Base-by-base conservation (phyloP, 2,329 filamentous ascomycete species). In the Calcarisporium arbuscula region DNA sequence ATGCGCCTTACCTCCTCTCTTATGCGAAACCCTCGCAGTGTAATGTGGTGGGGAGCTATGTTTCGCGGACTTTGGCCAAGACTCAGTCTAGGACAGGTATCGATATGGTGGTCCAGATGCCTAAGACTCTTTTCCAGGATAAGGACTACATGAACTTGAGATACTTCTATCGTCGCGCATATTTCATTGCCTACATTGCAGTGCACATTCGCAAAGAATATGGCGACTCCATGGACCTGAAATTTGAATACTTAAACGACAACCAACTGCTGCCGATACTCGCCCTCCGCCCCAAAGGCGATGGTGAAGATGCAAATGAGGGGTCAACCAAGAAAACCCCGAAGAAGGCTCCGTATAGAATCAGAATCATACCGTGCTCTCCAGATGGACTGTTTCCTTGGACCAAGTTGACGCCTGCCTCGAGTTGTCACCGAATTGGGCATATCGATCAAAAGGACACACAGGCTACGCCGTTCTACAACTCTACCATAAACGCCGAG, bases 61-160 rank as follows among this genome's bases (percentile, higher is more conserved):
- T 84, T 9, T 68, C 85, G 33, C 82, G 77, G 56, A 89, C 81
- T 3, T 82, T 86, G 60, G 66, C 78, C 38, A 84, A 82, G 49
- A 68, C 70, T 9, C 75, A 81, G 46, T 60, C 62, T 31, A 58
- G 56, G 18, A 62, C 80, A 18, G 68, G 73, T 12, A 70, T 95
- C 40, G 90, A 96, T 58, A 76, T 96, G 72, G 79, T 90, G 6
- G 77, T 94, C 12, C 83, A 84, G 30, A 94, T 98, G 78, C 90
- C 92, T 5, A 59, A 66, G 38, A 64, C 73, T 1, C 62, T 95
- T 10, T 89, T 96, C 50, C 87, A 95, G 52, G 85, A 94, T 28
- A 96, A 96, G 61, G 92, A 98, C 60, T 95, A 90, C 56, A 71
- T 89, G 32, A 88, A 95, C 57, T 74, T 92, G 66, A 78, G 92